Base-by-base conservation (phyloP, 106 monocot species). In the Platanthera guangdongensis region DNA sequence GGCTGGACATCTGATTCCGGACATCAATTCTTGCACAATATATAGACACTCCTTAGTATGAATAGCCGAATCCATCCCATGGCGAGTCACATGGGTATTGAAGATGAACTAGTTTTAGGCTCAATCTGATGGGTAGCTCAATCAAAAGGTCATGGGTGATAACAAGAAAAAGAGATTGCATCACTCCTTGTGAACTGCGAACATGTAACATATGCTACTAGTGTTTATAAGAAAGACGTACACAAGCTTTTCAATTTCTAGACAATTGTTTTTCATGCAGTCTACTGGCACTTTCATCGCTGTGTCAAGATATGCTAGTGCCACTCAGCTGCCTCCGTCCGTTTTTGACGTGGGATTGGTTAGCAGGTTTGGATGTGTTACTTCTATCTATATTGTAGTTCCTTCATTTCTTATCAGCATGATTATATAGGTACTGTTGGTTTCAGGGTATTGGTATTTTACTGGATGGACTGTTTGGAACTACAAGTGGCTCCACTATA, bases 381-480 rank as follows among this genome's bases (percentile, higher is more conserved):
- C 50, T 50, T 18, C 16, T 72, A 18, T 48, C 18, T 71, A 10
- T 12, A 48, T 51, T 50, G 16, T 72, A 18, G 8, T 72, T 50
- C 15, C 3, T 69, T 47, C 21, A 8, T 51, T 69, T 70, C 21
- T 18, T 51, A 13, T 51, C 9, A 7, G 52, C 18, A 57, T 74
- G 25, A n/a, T 15, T 15, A 25, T 18, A 72, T 68, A 4, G 3
- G 25, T 16, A 57, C 14, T 5, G 47, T 45, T 76, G 50, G 50
- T 79, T 83, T 12, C 19, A 99, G 94, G 97, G 97, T 21, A 91
- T 99, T 84, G 97, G 89, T 47, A 92, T 99, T 28, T 83, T 99
- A 80, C 75, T 99, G 70, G 97, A 94, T 99, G 97, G 97, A 19
- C 67, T 99, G 51, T 99, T 99, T 78, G 97, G 97, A 75, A 94